A percentile compares a stretch with the other conserved stretches of the same genome.
These are phyloP conservation scores for Hymenoscyphus repandus DNA, from an alignment of 2,329 filamentous ascomycete species.

Conservation along the genomic window DNA sequence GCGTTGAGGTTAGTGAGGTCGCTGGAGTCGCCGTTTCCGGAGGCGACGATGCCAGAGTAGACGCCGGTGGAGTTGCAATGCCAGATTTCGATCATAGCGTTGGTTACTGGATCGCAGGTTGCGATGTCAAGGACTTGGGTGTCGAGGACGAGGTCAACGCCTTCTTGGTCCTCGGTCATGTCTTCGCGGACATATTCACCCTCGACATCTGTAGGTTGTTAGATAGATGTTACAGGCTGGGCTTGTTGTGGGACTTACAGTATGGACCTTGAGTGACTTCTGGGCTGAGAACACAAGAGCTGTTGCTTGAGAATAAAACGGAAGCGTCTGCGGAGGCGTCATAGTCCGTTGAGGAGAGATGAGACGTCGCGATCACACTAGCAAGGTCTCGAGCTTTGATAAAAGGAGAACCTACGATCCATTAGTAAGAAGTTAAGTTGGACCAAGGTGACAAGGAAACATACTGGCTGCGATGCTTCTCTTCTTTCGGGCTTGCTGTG, in stretches of 20 bases:
- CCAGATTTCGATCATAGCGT: slow-evolving; percentile 33
- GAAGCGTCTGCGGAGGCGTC: slow-evolving; percentile 30
- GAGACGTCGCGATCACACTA: slow-evolving; percentile 13
- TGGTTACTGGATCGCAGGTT: slow-evolving; percentile 46
- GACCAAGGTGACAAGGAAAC: not conserved
- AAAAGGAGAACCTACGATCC: not conserved
- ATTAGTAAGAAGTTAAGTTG: not conserved
- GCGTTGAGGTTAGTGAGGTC: slow-evolving; percentile 35
- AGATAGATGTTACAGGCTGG: not conserved
- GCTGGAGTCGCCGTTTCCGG: slow-evolving; percentile 38
- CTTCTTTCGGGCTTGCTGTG: slow-evolving; percentile 32
- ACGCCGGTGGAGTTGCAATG: slow-evolving; percentile 36
- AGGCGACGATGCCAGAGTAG: slow-evolving; percentile 37
- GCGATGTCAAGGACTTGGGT: slow-evolving; percentile 49
- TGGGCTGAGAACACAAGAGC: slow-evolving; percentile 30
- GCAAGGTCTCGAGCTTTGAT: slow-evolving; percentile 13
- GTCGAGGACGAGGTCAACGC: slow-evolving; percentile 39
- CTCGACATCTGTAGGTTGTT: slow-evolving; percentile 35
- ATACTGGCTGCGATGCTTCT: slow-evolving; percentile 19
- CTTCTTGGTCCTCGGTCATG: slow-evolving; percentile 34
- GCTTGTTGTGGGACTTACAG: slow-evolving; percentile 11
- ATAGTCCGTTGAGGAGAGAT: slow-evolving; percentile 26
- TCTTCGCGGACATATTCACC: slow-evolving; percentile 47
- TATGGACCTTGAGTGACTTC: slow-evolving; percentile 36
- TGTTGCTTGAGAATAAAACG: slow-evolving; percentile 25